phyloP scores from a whole-genome alignment of 2,329 filamentous ascomycete species.

The Anthostomella pinea region DNA sequence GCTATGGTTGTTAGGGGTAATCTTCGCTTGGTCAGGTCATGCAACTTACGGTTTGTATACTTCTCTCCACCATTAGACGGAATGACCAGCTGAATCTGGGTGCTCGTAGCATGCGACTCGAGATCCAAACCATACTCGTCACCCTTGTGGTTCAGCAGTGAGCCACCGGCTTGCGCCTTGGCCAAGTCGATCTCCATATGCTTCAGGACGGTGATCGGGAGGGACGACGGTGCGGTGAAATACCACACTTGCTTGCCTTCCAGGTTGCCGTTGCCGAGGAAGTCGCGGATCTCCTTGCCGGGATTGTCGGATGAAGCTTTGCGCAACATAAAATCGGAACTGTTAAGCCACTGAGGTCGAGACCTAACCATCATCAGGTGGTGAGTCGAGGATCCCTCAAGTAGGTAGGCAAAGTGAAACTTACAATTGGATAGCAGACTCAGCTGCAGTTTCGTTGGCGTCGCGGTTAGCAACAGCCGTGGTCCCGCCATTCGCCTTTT shows the following conservation, averaged over 20 bases:
- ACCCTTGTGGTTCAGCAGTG: conserved; percentile 61
- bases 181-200: conserved; percentile 61
- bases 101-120: conserved; percentile 48
- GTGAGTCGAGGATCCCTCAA: no score
- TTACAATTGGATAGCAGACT: conserved; percentile 22
- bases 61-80: conserved; percentile 53
- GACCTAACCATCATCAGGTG: no score
- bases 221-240: conserved; percentile 67
- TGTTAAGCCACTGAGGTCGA: conserved; percentile 41
- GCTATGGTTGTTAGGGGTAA: conserved; percentile 22
- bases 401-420: conserved; percentile 7
- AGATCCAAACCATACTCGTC: conserved; percentile 60
- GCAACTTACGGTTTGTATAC: conserved; percentile 52
- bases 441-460: conserved; percentile 10
- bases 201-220: conserved; percentile 66
- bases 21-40: conserved; percentile 6
- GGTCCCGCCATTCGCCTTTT: conserved; percentile 9
- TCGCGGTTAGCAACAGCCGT: conserved; percentile 18
- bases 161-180: conserved; percentile 48
- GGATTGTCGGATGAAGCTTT: conserved; percentile 42
- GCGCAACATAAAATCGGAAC: conserved; percentile 53
- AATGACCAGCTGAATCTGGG: conserved; percentile 58
- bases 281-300: conserved; percentile 46
- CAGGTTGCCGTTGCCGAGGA: conserved; percentile 58
- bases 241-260: conserved; percentile 78